Evolutionary conservation across 495 filamentous ascomycete genomes (phyloP), one percentile per base, ranked within the genome.

Genomic region (Xylaria venustula): DNA sequence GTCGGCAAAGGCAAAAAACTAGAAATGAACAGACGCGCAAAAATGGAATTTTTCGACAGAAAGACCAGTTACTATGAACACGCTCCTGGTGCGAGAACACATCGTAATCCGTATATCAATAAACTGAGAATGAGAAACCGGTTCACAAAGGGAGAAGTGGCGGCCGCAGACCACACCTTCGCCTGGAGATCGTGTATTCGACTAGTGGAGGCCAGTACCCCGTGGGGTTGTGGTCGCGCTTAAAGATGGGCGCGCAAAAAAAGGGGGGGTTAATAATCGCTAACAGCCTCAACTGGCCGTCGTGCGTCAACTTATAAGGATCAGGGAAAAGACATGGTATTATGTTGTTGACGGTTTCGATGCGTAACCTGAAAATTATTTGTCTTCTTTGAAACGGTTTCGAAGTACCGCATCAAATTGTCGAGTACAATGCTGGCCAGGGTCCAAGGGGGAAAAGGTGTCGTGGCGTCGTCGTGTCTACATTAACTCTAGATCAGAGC

Each of bases 381-480:
- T 60, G 58, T 63, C 60, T 64, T 61, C 63, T 57, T 57, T 58
- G 58, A 60, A 52, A 52, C 53, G 62, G 66, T 60, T 54, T 62
- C 62, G 56, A 64, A 47, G 63, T 58, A 64, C 60, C 62, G 45
- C 52, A 46, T 65, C 64, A 64, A 58, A 67, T 66, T 53, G 41
- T 72, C 58, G 58, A 67, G 71, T 75, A 72, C 70, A 66, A 67
- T 57, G 60, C 61, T 69, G 67, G 66, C 65, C 67, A 67, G 63
- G 63, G 37, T 62, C 45, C 56, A 67, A 68, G 66, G 61, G 61
- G 65, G 68, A 68, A 63, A 68, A 68, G 66, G 69, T 74, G 73
- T 83, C 80, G 79, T 83, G 73, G 81, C 77, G 77, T 84, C 80
- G 75, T 83, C 76, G 77, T 77, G 73, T 71, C 70, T 72, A 74